Evolutionary conservation across 805 yeast species (phyloP), one percentile per base, ranked within the genome.

Genomic region (Yamadazyma insecticola): DNA sequence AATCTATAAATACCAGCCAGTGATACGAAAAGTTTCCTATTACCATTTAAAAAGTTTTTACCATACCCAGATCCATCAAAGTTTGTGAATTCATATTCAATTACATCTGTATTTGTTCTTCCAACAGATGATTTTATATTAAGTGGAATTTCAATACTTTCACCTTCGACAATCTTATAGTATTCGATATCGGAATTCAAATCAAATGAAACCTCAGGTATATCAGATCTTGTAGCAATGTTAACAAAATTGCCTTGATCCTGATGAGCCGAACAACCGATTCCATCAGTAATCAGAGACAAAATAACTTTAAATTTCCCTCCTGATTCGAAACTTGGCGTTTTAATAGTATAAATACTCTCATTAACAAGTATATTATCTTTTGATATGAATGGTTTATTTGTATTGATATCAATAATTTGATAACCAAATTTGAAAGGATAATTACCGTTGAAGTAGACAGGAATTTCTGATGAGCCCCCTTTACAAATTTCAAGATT

Each of bases 351-450:
- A 36, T 44, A 38, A 4, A 26, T 13, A 2, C 11, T n/a, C 1
- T 18, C 14, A 9, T 29, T 24, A 6, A 37, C 24, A 19, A 20
- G 26, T 14, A 29, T 34, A 6, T 22, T 24, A 3, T 13, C 13
- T 24, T 21, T 31, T 4, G 28, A 14, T 2, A 22, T 12, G 2
- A 41, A 28, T 4, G 13, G 10, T 20, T 30, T 31, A 4, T 32
- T 33, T 17, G 23, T 22, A n/a, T 26, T 15, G 5, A 60, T 55
- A 32, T 80, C 81, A 13, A 81, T 54, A 14, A 90, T 60, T 32
- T 78, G 83, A 55, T 88, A 89, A 14, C 64, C 67, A 32, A 92
- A 64, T 2, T 72, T 61, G 44, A 81, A 86, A 4, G 97, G 97
- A 0, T 82, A 74, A 41, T 78, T 78, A 10, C 99, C 99, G 29